phyloP scores from a whole-genome alignment of 345 rosid species.

The Cardamine chenopodiifolia region DNA sequence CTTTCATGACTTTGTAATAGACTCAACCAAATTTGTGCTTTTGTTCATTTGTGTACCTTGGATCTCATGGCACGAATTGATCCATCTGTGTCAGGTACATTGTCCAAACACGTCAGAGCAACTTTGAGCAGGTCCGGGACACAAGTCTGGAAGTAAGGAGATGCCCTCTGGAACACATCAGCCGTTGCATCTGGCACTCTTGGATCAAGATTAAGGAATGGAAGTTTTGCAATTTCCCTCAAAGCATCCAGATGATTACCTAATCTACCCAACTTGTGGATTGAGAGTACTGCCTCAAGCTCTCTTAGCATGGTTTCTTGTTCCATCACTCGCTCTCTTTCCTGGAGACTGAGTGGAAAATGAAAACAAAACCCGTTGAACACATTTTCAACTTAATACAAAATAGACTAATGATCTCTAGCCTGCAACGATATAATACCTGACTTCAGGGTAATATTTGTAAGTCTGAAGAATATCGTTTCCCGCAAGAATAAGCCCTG shows the following conservation, averaged over 20 bases:
- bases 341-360: conserved; percentile 56
- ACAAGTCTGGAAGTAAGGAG: conserved; percentile 85
- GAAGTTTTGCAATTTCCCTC: conserved; percentile 89
- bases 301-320: conserved; percentile 92
- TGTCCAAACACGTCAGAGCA: conserved; percentile 81
- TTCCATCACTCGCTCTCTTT: conserved; percentile 77
- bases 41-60: conserved; percentile 56
- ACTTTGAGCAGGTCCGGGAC: conserved; percentile 86
- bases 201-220: conserved; percentile 90
- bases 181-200: conserved; percentile 59
- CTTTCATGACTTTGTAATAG: conserved; percentile 8
- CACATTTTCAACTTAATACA: conserved; percentile 18
- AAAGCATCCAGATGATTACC: conserved; percentile 82
- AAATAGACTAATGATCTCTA: neutral
- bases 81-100: conserved; percentile 85
- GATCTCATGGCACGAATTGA: conserved; percentile 88
- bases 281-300: conserved; percentile 87
- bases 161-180: conserved; percentile 65
- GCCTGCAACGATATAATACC: conserved; percentile 50
- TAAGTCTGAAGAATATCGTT: conserved; percentile 81
- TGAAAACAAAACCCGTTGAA: conserved; percentile 8
- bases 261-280: conserved; percentile 68
- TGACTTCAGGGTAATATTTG: conserved; percentile 85
- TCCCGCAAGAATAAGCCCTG: conserved; percentile 88
- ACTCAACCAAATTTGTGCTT: neutral